phyloP scores from a whole-genome alignment of 2,329 filamentous ascomycete species.

The Neobulgaria alba region DNA sequence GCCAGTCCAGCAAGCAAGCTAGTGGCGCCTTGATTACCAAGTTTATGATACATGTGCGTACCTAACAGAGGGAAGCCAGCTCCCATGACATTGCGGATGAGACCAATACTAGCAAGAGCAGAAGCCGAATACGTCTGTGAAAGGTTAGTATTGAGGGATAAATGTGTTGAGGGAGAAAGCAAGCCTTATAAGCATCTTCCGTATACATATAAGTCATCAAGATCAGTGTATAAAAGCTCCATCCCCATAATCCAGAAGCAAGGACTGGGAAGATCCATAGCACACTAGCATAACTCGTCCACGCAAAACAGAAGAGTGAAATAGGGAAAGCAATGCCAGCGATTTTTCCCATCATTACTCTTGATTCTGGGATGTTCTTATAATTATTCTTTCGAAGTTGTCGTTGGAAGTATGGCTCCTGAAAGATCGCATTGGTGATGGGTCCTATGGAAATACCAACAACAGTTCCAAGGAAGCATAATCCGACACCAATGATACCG shows the following conservation, averaged over 20 bases:
- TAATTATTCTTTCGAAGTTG: constrained; percentile 32
- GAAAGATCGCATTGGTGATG: constrained; percentile 33
- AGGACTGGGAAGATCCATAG: constrained; percentile 33
- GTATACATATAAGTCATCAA: constrained; percentile 41
- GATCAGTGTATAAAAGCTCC: constrained; percentile 41
- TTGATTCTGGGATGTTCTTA: constrained; percentile 33
- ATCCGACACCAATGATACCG: constrained; percentile 31
- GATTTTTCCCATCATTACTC: constrained; percentile 33
- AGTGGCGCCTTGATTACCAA: constrained; percentile 32
- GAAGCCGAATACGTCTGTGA: constrained; percentile 29
- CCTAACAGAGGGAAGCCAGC: constrained; percentile 34
- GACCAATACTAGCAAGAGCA: constrained; percentile 34
- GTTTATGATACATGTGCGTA: constrained; percentile 27
- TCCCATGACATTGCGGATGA: constrained; percentile 33
- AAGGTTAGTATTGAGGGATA: neutral
- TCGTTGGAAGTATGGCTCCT: constrained; percentile 30
- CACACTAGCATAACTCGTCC: constrained; percentile 28
- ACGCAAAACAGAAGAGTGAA: constrained; percentile 32
- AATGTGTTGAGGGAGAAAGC: neutral
- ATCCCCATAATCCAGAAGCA: constrained; percentile 40
- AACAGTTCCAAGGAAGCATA: constrained; percentile 32
- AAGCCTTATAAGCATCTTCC: constrained; percentile 38
- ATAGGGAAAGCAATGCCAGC: constrained; percentile 30
- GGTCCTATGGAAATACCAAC: constrained; percentile 34
- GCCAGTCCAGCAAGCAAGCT: constrained; percentile 31